A percentile compares a stretch with the other conserved stretches of the same genome.
These are phyloP conservation scores for Hibiscus trionum DNA, from an alignment of 345 rosid species.

Conservation along the genomic window DNA sequence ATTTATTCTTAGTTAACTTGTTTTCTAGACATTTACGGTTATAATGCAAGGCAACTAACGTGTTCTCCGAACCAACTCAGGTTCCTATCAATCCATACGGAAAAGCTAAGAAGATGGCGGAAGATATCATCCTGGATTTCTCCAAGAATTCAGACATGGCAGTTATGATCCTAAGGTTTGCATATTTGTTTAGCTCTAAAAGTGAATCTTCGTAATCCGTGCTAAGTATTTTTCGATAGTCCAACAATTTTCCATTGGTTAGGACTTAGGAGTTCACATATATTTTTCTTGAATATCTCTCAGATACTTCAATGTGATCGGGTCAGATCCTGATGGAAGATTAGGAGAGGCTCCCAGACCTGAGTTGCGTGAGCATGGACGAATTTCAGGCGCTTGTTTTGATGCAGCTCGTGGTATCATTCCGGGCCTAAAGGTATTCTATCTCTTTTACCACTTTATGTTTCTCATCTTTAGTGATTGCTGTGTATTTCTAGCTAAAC, in stretches of 20 bases:
- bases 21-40: not conserved
- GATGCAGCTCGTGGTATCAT: constrained; percentile 96
- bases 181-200: not conserved
- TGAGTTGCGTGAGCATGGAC: constrained; percentile 90
- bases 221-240: not conserved
- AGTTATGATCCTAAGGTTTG: constrained; percentile 85
- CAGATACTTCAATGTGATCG: constrained; percentile 98
- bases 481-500: not conserved
- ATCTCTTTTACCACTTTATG: not conserved
- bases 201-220: not conserved
- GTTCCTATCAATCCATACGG: constrained; percentile 93
- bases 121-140: constrained; percentile 89
- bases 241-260: not conserved
- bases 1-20: not conserved
- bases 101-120: constrained; percentile 98
- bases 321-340: constrained; percentile 93
- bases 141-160: constrained; percentile 87
- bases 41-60: not conserved
- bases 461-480: not conserved
- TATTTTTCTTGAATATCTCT: not conserved
- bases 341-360: constrained; percentile 97
- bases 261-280: constrained; percentile 6
- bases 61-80: constrained; percentile 26
- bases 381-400: constrained; percentile 96
- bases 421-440: constrained; percentile 67